Base-by-base conservation (phyloP, 805 yeast species). In the Pichia insulana region DNA sequence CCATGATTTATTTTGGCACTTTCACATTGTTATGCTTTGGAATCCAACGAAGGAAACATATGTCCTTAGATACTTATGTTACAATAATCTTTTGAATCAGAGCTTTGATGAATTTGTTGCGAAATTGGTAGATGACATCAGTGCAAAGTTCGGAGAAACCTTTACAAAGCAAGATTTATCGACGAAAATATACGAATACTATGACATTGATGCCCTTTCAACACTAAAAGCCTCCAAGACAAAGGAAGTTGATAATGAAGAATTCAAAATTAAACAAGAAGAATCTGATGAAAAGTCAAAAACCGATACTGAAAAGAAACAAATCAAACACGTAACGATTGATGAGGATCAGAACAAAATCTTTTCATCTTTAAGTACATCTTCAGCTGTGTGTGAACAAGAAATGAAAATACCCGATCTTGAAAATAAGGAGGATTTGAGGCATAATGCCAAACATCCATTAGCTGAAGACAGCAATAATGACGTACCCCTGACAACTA, bases 41-140 rank as follows among this genome's bases (percentile, higher is more conserved):
- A 43, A 43, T 11, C 31, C 46, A n/a, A 45, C 52, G 4, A 53
- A 51, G 31, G 58, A 52, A 32, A 38, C 50, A 19, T 46, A 38
- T 13, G 50, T 61, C 4, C 39, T 61, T 37, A 49, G 52, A 16
- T 42, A 52, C 12, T 30, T 58, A 9, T 58, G 61, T 30, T 57
- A 51, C 33, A 50, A 59, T 40, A 57, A 57, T 39, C 65, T 64
- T 17, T 40, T 58, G n/a, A 63, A 62, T 4, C 44, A 47, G 16
- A 36, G 47, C 1, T 38, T 45, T 22, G 50, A 50, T 1, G 39
- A 44, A 11, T 44, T 47, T 16, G 49, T 43, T 13, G 37, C 42
- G 6, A 39, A 40, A 11, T 47, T 61, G 1, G 36, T 49, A 15
- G 41, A 48, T 25, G 43, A 50, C 31, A 17, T 60, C 18, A 43